Conservation (phyloP, 176 grass and related monocot genomes). For the Avena insularis region DNA sequence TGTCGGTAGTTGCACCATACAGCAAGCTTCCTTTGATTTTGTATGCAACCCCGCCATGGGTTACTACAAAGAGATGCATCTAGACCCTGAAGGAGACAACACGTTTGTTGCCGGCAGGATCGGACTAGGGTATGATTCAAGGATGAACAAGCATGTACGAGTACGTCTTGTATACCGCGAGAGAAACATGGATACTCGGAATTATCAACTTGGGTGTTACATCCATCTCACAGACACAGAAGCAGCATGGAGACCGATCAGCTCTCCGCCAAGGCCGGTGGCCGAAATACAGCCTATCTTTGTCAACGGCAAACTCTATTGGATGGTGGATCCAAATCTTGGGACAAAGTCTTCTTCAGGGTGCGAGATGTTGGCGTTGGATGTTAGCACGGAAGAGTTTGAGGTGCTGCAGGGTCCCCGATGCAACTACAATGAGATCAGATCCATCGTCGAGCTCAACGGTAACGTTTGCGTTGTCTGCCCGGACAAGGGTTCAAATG, state of each 20-base stretch:
- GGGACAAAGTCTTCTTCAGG: background rate
- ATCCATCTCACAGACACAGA: background rate
- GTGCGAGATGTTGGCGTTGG: slow-evolving; percentile 3
- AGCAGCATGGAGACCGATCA: background rate
- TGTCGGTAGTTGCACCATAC: background rate
- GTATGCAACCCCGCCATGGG: slow-evolving; percentile 24
- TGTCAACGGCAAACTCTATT: slow-evolving; percentile 1
- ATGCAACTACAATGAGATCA: background rate
- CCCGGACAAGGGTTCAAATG: background rate
- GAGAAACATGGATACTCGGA: background rate
- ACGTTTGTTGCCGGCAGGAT: slow-evolving; percentile 9
- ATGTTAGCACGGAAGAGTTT: background rate
- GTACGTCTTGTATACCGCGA: background rate
- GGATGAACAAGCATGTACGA: background rate
- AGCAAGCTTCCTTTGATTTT: background rate
- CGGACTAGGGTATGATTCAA: background rate
- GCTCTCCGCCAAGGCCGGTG: background rate
- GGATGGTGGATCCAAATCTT: slow-evolving; percentile 16
- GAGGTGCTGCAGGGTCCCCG: background rate
- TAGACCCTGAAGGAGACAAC: background rate
- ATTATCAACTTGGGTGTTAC: background rate
- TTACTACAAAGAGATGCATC: slow-evolving; percentile 6
- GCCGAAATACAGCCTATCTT: slow-evolving; percentile 14
- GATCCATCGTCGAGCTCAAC: slow-evolving; percentile 17
- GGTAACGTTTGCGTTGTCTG: background rate